phyloP scores from a whole-genome alignment of 2,329 filamentous ascomycete genomes.

The Simplicillium aogashimaense region DNA sequence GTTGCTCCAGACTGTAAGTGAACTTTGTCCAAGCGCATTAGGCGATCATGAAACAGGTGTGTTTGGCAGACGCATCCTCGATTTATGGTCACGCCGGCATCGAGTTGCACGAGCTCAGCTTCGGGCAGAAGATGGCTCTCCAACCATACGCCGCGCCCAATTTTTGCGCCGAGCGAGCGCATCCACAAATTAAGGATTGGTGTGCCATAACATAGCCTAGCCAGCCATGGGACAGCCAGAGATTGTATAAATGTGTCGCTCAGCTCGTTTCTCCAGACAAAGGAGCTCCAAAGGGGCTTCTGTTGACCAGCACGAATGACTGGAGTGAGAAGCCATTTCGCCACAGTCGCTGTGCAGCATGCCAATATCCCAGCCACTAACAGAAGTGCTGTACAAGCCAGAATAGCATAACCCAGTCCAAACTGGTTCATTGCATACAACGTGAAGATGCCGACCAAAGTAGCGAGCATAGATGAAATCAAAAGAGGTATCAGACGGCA shows the following conservation, averaged over 20 bases:
- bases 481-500: conserved; percentile 8
- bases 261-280: conserved; percentile 28
- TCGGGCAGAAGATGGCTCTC: conserved; percentile 13
- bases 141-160: conserved; percentile 12
- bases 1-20: conserved; percentile 10
- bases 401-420: conserved; percentile 8
- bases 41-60: conserved; percentile 12
- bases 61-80: conserved; percentile 11
- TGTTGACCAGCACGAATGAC: conserved; percentile 8
- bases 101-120: conserved; percentile 9
- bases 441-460: conserved; percentile 5
- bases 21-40: conserved; percentile 13
- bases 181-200: conserved; percentile 10
- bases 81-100: conserved; percentile 11
- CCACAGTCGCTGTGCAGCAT: conserved; percentile 6
- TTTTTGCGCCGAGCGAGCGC: conserved; percentile 10
- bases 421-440: conserved; percentile 7
- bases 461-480: background rate
- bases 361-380: conserved; percentile 3
- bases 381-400: conserved; percentile 6
- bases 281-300: conserved; percentile 13
- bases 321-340: conserved; percentile 11
- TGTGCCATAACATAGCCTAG: conserved; percentile 10
- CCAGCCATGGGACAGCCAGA: conserved; percentile 10
- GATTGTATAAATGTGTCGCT: conserved; percentile 49